These are phyloP conservation scores for Ceratocystis diversiconidia DNA, from an alignment of 2,329 filamentous ascomycete genomes.

Conservation along the genomic window DNA sequence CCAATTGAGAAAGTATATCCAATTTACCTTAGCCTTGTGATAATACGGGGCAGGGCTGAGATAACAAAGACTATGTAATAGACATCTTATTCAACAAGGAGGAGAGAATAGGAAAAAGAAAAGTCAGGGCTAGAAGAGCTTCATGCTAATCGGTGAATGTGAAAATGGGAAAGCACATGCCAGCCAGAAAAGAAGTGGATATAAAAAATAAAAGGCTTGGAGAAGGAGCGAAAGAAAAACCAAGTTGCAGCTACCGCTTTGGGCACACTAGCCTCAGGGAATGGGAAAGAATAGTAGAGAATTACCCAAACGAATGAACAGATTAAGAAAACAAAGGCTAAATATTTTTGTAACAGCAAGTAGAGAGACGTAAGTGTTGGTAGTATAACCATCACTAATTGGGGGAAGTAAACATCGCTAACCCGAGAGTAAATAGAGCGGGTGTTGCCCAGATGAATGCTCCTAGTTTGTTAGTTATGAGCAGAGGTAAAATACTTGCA, in stretches of 20 bases:
- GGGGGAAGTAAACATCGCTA: not conserved
- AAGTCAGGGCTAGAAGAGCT: not conserved
- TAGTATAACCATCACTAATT: not conserved
- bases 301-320: not conserved
- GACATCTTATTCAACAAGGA: not conserved
- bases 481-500: not conserved
- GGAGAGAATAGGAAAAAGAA: not conserved
- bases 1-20: not conserved
- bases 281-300: not conserved
- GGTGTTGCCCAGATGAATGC: not conserved
- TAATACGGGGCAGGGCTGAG: not conserved
- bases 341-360: not conserved
- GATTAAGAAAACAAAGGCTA: not conserved
- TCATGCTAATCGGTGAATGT: not conserved
- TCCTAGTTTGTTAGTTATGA: not conserved
- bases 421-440: not conserved
- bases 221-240: conserved; percentile 3
- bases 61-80: not conserved
- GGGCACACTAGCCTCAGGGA: not conserved
- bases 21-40: not conserved
- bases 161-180: conserved; percentile 15
- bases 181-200: conserved; percentile 3
- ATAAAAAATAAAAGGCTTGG: not conserved
- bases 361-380: not conserved
- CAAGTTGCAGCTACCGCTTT: not conserved